phyloP scores from a whole-genome alignment of 495 filamentous ascomycete species.

The Penicillium bovifimosum region DNA sequence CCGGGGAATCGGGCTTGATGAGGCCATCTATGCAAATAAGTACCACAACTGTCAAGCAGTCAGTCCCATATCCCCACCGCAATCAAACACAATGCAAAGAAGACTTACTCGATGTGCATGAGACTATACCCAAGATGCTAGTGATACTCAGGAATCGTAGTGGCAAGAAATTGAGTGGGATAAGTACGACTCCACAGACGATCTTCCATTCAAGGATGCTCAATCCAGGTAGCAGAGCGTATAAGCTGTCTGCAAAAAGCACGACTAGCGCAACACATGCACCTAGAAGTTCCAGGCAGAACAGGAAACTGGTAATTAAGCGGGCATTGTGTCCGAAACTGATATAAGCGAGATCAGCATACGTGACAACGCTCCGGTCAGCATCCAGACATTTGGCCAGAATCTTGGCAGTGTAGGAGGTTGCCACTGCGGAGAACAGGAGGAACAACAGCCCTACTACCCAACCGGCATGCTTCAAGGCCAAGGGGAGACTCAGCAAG shows the following conservation, averaged over 20 bases:
- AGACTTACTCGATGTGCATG: constrained; percentile 74
- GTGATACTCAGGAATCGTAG: constrained; percentile 81
- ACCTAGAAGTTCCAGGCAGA: constrained; percentile 81
- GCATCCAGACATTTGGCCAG: constrained; percentile 86
- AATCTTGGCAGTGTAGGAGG: constrained; percentile 80
- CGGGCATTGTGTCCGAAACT: constrained; percentile 84
- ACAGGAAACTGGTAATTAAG: constrained; percentile 74
- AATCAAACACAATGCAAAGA: background rate
- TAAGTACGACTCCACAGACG: constrained; percentile 70
- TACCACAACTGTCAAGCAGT: constrained; percentile 55
- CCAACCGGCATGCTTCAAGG: constrained; percentile 88
- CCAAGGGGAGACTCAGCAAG: constrained; percentile 81
- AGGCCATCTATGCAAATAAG: constrained; percentile 82
- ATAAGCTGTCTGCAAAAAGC: constrained; percentile 85
- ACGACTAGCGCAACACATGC: constrained; percentile 89
- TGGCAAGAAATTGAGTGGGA: constrained; percentile 82
- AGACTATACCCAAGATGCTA: constrained; percentile 84
- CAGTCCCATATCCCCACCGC: background rate
- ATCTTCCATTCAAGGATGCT: constrained; percentile 78
- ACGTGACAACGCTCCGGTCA: constrained; percentile 74
- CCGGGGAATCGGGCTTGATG: constrained; percentile 71
- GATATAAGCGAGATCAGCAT: constrained; percentile 88
- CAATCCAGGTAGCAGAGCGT: constrained; percentile 70
- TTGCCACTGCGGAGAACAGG: constrained; percentile 64
- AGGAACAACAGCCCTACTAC: constrained; percentile 73